Conservation (phyloP, 2,329 filamentous ascomycete genomes). For the Epicoccum nigrum region DNA sequence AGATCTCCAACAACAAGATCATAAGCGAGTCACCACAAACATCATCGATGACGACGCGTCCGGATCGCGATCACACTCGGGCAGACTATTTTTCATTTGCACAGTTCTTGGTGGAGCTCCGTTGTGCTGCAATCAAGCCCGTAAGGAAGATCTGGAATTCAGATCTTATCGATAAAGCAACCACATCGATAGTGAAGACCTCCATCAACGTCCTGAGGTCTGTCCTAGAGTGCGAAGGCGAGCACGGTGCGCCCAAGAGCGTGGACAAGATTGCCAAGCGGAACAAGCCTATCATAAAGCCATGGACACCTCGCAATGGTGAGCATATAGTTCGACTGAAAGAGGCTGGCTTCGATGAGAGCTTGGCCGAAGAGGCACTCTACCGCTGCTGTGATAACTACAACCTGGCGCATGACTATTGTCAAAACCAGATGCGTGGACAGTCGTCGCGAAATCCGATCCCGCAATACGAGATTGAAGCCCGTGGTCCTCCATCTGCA, state of each 20-base stretch:
- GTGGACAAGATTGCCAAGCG: slow-evolving; percentile 63
- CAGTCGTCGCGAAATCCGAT: slow-evolving; percentile 70
- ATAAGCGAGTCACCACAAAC: slow-evolving; percentile 78
- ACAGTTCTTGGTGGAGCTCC: slow-evolving; percentile 86
- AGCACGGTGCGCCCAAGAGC: slow-evolving; percentile 68
- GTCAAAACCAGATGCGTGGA: slow-evolving; percentile 65
- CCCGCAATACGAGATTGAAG: slow-evolving; percentile 55
- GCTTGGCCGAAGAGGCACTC: slow-evolving; percentile 76
- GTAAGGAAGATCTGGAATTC: slow-evolving; percentile 85
- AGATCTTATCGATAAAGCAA: slow-evolving; percentile 78
- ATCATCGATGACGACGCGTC: slow-evolving; percentile 57
- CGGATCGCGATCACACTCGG: slow-evolving; percentile 61
- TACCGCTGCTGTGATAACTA: slow-evolving; percentile 78
- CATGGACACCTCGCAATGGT: slow-evolving; percentile 58
- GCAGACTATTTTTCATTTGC: slow-evolving; percentile 68
- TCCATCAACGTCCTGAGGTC: slow-evolving; percentile 83
- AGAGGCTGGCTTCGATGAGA: slow-evolving; percentile 59
- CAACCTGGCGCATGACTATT: slow-evolving; percentile 73
- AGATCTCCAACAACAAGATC: slow-evolving; percentile 77
- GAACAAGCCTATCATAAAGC: slow-evolving; percentile 54
- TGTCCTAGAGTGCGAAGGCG: slow-evolving; percentile 77
- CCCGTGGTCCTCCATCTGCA: slow-evolving; percentile 33
- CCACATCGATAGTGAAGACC: slow-evolving; percentile 75
- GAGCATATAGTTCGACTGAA: slow-evolving; percentile 54
- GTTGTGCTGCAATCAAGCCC: slow-evolving; percentile 77